Evolutionary conservation across 1,284 basidiomycete genomes (phyloP).

Genomic region (Cystobasidium sp.): DNA sequence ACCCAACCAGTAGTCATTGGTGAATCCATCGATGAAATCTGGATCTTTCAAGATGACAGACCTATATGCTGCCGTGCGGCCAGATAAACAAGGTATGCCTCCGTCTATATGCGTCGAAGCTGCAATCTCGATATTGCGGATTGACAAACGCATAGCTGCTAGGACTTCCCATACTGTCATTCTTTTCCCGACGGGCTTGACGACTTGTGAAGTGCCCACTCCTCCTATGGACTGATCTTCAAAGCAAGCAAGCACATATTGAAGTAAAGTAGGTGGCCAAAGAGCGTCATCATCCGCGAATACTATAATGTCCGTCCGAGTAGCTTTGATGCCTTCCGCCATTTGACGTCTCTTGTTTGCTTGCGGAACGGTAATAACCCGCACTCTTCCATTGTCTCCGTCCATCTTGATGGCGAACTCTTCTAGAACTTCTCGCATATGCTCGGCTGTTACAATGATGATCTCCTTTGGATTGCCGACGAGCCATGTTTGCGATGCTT

Average conservation of each 20-base stretch:
- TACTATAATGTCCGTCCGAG: slow-evolving; percentile 87
- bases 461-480: slow-evolving; percentile 87
- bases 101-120: slow-evolving; percentile 88
- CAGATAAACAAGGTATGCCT: slow-evolving; percentile 85
- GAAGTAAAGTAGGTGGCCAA: slow-evolving; percentile 85
- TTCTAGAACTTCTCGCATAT: slow-evolving; percentile 81
- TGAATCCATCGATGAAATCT: slow-evolving; percentile 86
- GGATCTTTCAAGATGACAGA: slow-evolving; percentile 92
- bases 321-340: slow-evolving; percentile 85
- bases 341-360: slow-evolving; percentile 93
- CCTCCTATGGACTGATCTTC: slow-evolving; percentile 91
- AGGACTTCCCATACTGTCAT: slow-evolving; percentile 94
- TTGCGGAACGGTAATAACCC: slow-evolving; percentile 84
- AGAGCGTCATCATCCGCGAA: slow-evolving; percentile 94
- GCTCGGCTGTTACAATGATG: slow-evolving; percentile 89
- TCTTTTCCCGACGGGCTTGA: slow-evolving; percentile 72
- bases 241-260: slow-evolving; percentile 83
- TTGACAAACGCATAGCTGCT: slow-evolving; percentile 85
- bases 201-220: slow-evolving; percentile 85
- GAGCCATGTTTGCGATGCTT: slow-evolving; percentile 83
- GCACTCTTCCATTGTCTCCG: slow-evolving; percentile 68
- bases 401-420: slow-evolving; percentile 84
- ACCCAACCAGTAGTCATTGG: slow-evolving; percentile 87
- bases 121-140: slow-evolving; percentile 89
- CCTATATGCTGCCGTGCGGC: slow-evolving; percentile 86